Evolutionary conservation across 352 stramenopile species (phyloP).

Genomic region (Phytophthora crassamura): DNA sequence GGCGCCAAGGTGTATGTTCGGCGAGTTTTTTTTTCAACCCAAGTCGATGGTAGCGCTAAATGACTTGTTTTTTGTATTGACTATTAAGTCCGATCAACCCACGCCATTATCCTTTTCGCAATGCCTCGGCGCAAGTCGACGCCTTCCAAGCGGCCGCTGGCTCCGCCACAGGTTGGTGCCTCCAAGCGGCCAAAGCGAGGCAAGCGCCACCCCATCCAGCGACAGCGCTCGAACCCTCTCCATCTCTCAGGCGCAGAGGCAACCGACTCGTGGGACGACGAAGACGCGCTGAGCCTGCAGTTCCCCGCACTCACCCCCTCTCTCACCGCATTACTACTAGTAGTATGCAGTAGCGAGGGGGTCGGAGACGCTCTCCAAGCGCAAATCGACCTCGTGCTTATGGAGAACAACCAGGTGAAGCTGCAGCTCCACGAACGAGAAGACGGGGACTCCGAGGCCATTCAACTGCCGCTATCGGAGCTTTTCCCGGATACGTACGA

Average conservation of each 20-base stretch:
- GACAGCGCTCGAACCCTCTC: constrained; percentile 16
- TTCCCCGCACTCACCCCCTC: constrained; percentile 8
- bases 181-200: constrained; percentile 14
- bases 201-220: not conserved
- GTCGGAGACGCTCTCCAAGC: not conserved
- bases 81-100: not conserved
- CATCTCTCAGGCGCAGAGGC: constrained; percentile 10
- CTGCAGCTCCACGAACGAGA: constrained; percentile 3
- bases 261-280: not conserved
- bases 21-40: too few relatives aligned
- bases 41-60: too few relatives aligned
- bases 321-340: too few relatives aligned
- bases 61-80: not conserved
- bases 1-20: too few relatives aligned
- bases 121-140: constrained; percentile 33
- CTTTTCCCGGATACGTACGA: constrained; percentile 33
- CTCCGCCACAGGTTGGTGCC: not conserved
- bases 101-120: too few relatives aligned
- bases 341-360: not conserved
- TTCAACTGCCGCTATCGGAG: constrained; percentile 23
- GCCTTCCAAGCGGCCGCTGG: constrained; percentile 22
- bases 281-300: constrained; percentile 10
- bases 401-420: constrained; percentile 21
- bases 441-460: constrained; percentile 3
- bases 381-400: constrained; percentile 22